Evolutionary conservation across 2,329 filamentous ascomycete genomes (phyloP).

Genomic region (Cercospora janseana): DNA sequence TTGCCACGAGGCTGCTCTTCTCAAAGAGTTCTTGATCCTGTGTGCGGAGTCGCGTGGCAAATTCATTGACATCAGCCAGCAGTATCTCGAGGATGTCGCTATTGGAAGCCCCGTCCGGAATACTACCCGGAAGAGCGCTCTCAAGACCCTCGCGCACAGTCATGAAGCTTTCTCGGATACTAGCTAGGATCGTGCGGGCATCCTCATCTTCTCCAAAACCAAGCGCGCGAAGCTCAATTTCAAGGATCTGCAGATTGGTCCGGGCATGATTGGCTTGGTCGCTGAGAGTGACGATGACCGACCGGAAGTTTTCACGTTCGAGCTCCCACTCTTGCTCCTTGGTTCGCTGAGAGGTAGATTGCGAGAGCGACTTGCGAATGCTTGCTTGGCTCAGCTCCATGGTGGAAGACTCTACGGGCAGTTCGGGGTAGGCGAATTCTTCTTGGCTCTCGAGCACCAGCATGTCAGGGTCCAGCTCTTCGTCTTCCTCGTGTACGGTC

Average conservation of each 20-base stretch:
- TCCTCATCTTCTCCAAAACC: conserved; percentile 41
- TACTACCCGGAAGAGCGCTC: conserved; percentile 41
- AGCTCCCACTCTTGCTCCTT: conserved; percentile 17
- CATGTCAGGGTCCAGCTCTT: conserved; percentile 32
- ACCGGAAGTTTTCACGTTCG: conserved; percentile 38
- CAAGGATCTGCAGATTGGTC: conserved; percentile 43
- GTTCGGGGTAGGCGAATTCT: conserved; percentile 31
- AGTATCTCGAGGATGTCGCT: conserved; percentile 43
- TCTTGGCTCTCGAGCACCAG: conserved; percentile 35
- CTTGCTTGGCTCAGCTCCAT: conserved; percentile 14
- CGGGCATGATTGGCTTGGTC: conserved; percentile 42
- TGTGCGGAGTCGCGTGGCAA: conserved; percentile 39
- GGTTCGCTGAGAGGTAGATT: conserved; percentile 17
- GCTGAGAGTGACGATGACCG: conserved; percentile 42
- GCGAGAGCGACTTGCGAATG: conserved; percentile 18
- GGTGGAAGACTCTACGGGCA: conserved; percentile 19
- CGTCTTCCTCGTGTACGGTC: conserved; percentile 33
- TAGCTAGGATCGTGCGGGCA: conserved; percentile 39
- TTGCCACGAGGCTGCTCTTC: conserved; percentile 29
- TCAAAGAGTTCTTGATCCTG: conserved; percentile 40
- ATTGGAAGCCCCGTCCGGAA: conserved; percentile 41
- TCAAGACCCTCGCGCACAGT: conserved; percentile 43
- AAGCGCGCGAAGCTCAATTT: conserved; percentile 46
- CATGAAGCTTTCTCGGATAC: conserved; percentile 45
- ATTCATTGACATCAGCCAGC: conserved; percentile 33